Evolutionary conservation across 169 alveolate species (phyloP).

Genomic region (Plasmodium yoelii): DNA sequence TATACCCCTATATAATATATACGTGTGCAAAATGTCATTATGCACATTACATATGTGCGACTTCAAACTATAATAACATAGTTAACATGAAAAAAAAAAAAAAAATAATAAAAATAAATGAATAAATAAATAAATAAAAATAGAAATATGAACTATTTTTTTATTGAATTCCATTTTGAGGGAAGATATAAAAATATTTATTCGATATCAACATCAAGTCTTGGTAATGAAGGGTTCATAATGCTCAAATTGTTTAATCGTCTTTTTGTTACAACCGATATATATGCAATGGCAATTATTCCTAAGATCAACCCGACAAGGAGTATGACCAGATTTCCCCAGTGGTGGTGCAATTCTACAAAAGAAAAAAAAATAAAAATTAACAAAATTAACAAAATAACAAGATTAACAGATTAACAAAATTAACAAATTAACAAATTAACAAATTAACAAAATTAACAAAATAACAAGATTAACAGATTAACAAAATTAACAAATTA

Average conservation of each 20-base stretch:
- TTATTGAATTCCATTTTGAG: too few species aligned
- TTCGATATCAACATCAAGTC: constrained; percentile 47
- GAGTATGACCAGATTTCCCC: constrained; percentile 52
- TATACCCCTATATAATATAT: not conserved
- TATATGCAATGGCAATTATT: constrained; percentile 66
- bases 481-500: too few species aligned
- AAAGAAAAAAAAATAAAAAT: not conserved
- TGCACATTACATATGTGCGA: constrained; percentile 1
- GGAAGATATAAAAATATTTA: not conserved
- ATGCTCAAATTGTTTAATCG: constrained; percentile 65
- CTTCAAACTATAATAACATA: not conserved
- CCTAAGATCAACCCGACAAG: constrained; percentile 67
- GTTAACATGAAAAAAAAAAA: too few species aligned
- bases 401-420: not conserved
- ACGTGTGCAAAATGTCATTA: not conserved
- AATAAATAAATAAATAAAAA: too few species aligned
- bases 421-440: too few species aligned
- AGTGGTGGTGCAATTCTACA: constrained; percentile 57
- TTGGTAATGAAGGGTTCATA: constrained; percentile 56
- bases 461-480: too few species aligned
- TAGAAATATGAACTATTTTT: too few species aligned
- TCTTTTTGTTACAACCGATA: constrained; percentile 68
- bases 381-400: not conserved
- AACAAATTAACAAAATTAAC: too few species aligned
- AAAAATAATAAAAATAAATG: too few species aligned